Evolutionary conservation across 2,329 filamentous ascomycete species (phyloP).

Genomic region (Colletotrichum aenigma): DNA sequence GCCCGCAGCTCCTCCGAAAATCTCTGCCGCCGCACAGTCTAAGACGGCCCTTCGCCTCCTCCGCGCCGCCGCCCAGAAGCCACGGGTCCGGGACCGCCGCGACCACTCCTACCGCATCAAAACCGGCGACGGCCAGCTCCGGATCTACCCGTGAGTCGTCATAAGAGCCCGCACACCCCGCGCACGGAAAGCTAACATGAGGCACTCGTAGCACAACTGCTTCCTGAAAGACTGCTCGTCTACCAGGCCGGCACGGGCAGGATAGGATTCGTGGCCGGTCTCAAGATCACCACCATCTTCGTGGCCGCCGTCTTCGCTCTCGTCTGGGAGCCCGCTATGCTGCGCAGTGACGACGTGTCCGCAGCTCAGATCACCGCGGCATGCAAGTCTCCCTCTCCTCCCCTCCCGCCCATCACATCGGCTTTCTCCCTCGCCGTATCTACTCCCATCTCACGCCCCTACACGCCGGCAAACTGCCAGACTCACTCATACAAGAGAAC

Average conservation of each 20-base stretch:
- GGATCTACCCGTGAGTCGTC: neutral
- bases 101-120: neutral
- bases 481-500: neutral
- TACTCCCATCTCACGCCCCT: neutral
- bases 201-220: conserved; percentile 36
- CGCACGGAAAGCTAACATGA: neutral
- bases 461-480: neutral
- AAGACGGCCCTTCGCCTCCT: conserved; percentile 17
- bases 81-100: neutral
- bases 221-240: conserved; percentile 67
- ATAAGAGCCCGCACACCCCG: neutral
- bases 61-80: neutral
- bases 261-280: conserved; percentile 70
- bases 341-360: neutral
- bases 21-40: conserved; percentile 1
- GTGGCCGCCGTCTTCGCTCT: conserved; percentile 69
- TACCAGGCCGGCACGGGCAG: conserved; percentile 76
- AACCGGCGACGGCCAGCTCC: neutral
- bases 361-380: neutral
- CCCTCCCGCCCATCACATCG: neutral
- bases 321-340: conserved; percentile 34
- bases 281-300: conserved; percentile 75
- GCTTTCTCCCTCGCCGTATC: neutral
- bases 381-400: neutral
- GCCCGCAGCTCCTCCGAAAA: conserved; percentile 1